These are phyloP conservation scores for Scolecobasidium constrictum DNA, from an alignment of 2,329 filamentous ascomycete species.

Conservation along the genomic window DNA sequence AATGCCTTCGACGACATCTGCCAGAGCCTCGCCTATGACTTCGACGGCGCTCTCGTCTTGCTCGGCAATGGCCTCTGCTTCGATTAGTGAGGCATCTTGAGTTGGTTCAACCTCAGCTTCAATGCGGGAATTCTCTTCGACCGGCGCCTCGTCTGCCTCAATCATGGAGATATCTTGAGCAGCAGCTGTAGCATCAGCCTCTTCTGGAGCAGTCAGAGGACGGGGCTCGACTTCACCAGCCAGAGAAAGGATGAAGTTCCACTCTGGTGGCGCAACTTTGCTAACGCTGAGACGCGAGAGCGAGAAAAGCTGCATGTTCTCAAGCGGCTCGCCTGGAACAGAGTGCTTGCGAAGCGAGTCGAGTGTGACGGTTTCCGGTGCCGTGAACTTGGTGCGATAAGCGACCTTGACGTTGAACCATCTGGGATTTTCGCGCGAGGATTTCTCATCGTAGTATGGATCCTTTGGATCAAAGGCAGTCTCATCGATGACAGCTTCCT, in stretches of 20 bases:
- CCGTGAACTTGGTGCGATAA: conserved; percentile 69
- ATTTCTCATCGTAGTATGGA: conserved; percentile 77
- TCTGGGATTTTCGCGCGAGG: conserved; percentile 55
- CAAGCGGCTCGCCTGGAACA: conserved; percentile 44
- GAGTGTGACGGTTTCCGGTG: conserved; percentile 52
- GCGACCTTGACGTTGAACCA: conserved; percentile 88
- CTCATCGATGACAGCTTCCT: conserved; percentile 71
- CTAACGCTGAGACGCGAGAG: conserved; percentile 75
- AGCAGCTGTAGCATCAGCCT: not conserved
- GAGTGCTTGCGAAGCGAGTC: conserved; percentile 59
- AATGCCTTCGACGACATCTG: conserved; percentile 5
- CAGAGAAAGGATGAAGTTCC: conserved; percentile 49
- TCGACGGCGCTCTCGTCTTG: not conserved
- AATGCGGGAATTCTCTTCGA: not conserved
- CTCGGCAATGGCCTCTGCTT: not conserved
- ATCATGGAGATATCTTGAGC: not conserved
- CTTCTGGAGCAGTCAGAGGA: not conserved
- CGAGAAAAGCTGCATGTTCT: conserved; percentile 73
- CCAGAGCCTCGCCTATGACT: not conserved
- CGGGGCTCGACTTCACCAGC: conserved; percentile 19
- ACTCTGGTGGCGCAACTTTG: conserved; percentile 53
- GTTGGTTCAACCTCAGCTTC: not conserved
- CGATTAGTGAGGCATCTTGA: not conserved
- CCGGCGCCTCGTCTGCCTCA: not conserved
- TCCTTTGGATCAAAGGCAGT: conserved; percentile 59